Conservation (phyloP, 2,329 filamentous ascomycete species). For the Penicillium paneum region DNA sequence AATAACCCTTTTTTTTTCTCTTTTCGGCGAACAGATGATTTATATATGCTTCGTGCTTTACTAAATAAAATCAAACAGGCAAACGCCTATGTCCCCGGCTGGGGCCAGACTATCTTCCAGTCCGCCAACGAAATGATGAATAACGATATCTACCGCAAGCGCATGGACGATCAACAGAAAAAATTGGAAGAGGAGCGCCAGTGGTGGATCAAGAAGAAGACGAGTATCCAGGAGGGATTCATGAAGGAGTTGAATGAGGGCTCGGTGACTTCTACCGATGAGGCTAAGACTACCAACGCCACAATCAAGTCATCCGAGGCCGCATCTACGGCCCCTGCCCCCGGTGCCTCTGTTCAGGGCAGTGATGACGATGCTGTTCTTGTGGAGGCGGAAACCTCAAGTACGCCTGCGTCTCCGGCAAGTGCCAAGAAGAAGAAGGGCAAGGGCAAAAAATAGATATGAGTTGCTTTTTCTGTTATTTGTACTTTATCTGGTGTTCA, state of each 20-base stretch:
- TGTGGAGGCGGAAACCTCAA: conserved; percentile 61
- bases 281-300: conserved; percentile 14
- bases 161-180: conserved; percentile 70
- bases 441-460: conserved; percentile 47
- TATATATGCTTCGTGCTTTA: conserved; percentile 17
- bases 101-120: conserved; percentile 96
- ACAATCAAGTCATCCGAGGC: conserved; percentile 19
- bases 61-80: conserved; percentile 56
- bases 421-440: conserved; percentile 45
- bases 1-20: background rate
- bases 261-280: conserved; percentile 17
- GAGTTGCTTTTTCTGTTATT: background rate
- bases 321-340: conserved; percentile 28
- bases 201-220: conserved; percentile 87
- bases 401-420: conserved; percentile 22
- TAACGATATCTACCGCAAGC: conserved; percentile 72
- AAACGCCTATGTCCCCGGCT: conserved; percentile 81
- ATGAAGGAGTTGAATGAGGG: conserved; percentile 70
- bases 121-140: conserved; percentile 93
- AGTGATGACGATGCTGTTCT: conserved; percentile 75
- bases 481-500: conserved; percentile 6
- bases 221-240: conserved; percentile 69
- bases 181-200: conserved; percentile 71
- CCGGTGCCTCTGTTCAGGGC: conserved; percentile 34
- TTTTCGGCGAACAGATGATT: background rate